Conservation (phyloP, 257 asterid genomes). For the Petunia secreta region DNA sequence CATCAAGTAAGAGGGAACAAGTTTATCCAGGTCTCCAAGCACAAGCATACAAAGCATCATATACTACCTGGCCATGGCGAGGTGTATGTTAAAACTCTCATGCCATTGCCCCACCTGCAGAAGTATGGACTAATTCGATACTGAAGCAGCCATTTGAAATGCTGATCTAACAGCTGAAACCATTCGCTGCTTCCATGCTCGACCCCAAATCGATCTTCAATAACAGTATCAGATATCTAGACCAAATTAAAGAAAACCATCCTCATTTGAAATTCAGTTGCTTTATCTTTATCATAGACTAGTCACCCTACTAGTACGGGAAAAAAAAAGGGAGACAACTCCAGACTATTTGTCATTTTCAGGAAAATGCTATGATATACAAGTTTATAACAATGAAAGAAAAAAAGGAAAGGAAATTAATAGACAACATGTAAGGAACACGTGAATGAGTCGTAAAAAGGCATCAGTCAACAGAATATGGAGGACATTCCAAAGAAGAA, state of each 20-base stretch:
- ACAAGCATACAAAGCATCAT: slow-evolving; percentile 1
- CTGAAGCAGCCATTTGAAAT: slow-evolving; percentile 92
- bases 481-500: slow-evolving; percentile 19
- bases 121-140: slow-evolving; percentile 95
- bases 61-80: slow-evolving; percentile 97
- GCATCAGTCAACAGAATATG: slow-evolving; percentile 15
- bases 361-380: background rate
- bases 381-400: slow-evolving; percentile 10
- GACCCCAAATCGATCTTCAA: slow-evolving; percentile 96
- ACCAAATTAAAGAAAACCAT: slow-evolving; percentile 48
- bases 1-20: background rate
- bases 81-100: slow-evolving; percentile 96
- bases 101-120: slow-evolving; percentile 97
- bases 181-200: slow-evolving; percentile 94
- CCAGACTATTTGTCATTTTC: background rate
- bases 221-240: slow-evolving; percentile 95
- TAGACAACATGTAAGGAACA: background rate
- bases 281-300: background rate
- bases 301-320: background rate
- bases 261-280: background rate
- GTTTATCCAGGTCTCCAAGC: slow-evolving; percentile 15
- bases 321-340: slow-evolving; percentile 15
- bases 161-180: slow-evolving; percentile 90
- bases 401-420: background rate
- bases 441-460: background rate